Evolutionary conservation across 148 eudicot species (phyloP).

Genomic region (Chenopodium quinoa): DNA sequence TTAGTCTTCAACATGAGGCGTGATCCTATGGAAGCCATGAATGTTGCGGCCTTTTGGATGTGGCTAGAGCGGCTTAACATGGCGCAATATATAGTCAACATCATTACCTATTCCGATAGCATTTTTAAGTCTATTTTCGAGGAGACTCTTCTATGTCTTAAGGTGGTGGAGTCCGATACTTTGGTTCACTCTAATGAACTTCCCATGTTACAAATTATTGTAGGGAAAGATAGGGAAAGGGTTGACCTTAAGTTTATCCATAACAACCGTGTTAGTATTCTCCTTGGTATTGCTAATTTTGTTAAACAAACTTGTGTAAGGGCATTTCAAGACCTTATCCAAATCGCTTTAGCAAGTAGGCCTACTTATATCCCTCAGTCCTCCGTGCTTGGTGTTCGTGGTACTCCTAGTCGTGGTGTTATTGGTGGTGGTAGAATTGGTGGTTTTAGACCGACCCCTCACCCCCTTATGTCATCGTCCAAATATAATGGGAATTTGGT

Average conservation of each 20-base stretch:
- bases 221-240: not conserved
- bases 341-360: not conserved
- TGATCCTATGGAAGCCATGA: constrained; percentile 32
- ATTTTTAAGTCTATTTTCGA: constrained; percentile 18
- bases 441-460: not conserved
- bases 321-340: constrained; percentile 36
- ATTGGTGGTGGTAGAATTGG: not conserved
- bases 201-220: constrained; percentile 26
- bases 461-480: not conserved
- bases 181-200: not conserved
- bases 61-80: constrained; percentile 34
- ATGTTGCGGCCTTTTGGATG: constrained; percentile 33
- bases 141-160: constrained; percentile 27
- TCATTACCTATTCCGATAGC: constrained; percentile 1
- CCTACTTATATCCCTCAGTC: not conserved
- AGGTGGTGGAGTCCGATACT: constrained; percentile 8
- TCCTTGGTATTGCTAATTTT: constrained; percentile 19
- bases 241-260: constrained; percentile 15
- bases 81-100: not conserved
- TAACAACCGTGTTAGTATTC: constrained; percentile 22
- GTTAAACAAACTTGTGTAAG: constrained; percentile 26
- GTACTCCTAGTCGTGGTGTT: not conserved
- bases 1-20: constrained; percentile 22
- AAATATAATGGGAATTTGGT: not conserved
- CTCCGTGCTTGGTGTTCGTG: not conserved